Base-by-base conservation (phyloP, 2,329 filamentous ascomycete species). In the Verticillium dahliae region DNA sequence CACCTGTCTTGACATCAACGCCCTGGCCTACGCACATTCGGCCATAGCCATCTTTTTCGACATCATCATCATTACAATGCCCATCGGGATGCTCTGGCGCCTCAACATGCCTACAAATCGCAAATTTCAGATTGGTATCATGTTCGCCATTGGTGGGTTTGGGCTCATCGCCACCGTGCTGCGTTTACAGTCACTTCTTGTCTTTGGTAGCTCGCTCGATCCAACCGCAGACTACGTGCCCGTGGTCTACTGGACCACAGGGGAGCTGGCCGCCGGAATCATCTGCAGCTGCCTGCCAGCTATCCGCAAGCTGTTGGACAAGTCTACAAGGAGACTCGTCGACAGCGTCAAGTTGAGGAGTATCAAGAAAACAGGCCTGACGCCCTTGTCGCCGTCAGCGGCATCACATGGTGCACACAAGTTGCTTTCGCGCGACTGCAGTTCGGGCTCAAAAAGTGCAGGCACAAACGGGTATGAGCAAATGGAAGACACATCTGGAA, bases 61-160 rank as follows among this genome's bases (percentile, higher is more conserved):
- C 67, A 78, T 84, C 56, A 78, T 77, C 0, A 76, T 84, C 59
- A 81, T 81, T 6, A 69, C 85, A 7, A 68, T 85, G 5, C 83
- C 83, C 0, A 77, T 83, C 9, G 80, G 81, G 60, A 74, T 89
- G 11, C 76, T 88, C 1, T 81, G 77, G 72, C 77, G 79, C 34
- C 69, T 87, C 33, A 79, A 85, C 61, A 85, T 88, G 80, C 78
- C 79, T 56, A 66, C 64, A 4, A 76, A 74, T 62, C 81, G 78
- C 4, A 88, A 86, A 66, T 45, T 68, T 1, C 64, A 62, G 3
- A 59, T 68, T 22, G 63, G 58, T 2, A 14, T 56, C 38, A 57
- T 68, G n/a, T 65, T 68, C 34, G 56, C 61, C 13, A 60, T 65
- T 18, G 66, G 65, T 6, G 60, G 63, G 1, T 57, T 68, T 35